These are phyloP conservation scores for Schwanniomyces pseudopolymorphus DNA, from an alignment of 805 yeast species.

Conservation along the genomic window DNA sequence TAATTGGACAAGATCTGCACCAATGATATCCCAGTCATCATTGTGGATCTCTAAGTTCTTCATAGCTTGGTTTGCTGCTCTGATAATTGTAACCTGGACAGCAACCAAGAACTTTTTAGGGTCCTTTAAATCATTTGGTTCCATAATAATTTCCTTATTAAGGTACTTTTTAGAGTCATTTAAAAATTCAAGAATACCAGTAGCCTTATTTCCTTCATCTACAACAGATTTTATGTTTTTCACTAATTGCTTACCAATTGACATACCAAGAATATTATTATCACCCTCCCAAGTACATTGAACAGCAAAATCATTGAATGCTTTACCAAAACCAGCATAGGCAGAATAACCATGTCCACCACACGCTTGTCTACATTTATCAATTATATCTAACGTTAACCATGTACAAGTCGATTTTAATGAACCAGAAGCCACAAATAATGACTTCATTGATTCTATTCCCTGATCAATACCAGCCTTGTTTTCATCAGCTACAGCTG, in stretches of 20 bases:
- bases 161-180: slow-evolving; percentile 25
- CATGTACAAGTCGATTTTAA: slow-evolving; percentile 86
- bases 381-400: slow-evolving; percentile 73
- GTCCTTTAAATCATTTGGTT: slow-evolving; percentile 16
- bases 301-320: slow-evolving; percentile 86
- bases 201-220: slow-evolving; percentile 41
- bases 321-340: slow-evolving; percentile 86
- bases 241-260: slow-evolving; percentile 74
- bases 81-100: slow-evolving; percentile 37
- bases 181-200: slow-evolving; percentile 48
- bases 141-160: slow-evolving; percentile 13
- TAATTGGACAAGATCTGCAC: slow-evolving; percentile 42
- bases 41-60: slow-evolving; percentile 29
- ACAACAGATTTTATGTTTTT: slow-evolving; percentile 44
- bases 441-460: slow-evolving; percentile 64
- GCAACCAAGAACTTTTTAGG: slow-evolving; percentile 23
- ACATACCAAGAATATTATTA: slow-evolving; percentile 77
- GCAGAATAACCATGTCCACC: slow-evolving; percentile 95
- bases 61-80: slow-evolving; percentile 34
- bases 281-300: slow-evolving; percentile 99
- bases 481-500: slow-evolving; percentile 47
- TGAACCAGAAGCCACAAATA: slow-evolving; percentile 81
- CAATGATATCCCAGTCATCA: slow-evolving; percentile 46
- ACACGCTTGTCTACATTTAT: slow-evolving; percentile 86
- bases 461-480: slow-evolving; percentile 45